phyloP scores from a whole-genome alignment of 2,329 filamentous ascomycete species.

The Plenodomus tracheiphilus region DNA sequence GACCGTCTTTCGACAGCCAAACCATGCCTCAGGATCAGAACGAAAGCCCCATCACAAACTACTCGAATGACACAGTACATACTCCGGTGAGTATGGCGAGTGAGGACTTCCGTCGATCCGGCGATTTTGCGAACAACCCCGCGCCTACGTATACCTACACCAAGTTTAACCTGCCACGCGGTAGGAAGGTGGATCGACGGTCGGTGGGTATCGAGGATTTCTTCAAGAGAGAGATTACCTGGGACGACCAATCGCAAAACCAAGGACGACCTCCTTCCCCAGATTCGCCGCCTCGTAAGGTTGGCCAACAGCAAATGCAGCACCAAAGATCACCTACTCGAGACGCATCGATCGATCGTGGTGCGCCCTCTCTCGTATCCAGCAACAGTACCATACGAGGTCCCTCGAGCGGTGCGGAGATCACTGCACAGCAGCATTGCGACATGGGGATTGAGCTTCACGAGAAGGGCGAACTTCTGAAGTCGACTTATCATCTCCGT shows the following conservation, averaged over 20 bases:
- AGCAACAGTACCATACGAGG: constrained; percentile 51
- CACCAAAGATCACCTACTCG: constrained; percentile 10
- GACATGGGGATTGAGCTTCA: constrained; percentile 88
- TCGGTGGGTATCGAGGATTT: constrained; percentile 45
- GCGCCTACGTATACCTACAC: constrained; percentile 83
- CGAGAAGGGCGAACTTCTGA: constrained; percentile 81
- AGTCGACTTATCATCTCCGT: constrained; percentile 94
- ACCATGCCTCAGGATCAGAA: constrained; percentile 46
- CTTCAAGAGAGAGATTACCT: constrained; percentile 58
- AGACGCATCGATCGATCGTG: constrained; percentile 24
- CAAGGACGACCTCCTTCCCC: constrained; percentile 42
- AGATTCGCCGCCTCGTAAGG: constrained; percentile 45
- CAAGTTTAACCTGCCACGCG: constrained; percentile 80
- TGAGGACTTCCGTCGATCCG: constrained; percentile 65
- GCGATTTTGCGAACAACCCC: constrained; percentile 54
- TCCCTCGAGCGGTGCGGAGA: constrained; percentile 59
- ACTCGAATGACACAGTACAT: constrained; percentile 66
- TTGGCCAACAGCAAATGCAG: constrained; percentile 30
- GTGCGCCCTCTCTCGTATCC: constrained; percentile 43
- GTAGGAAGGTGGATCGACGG: constrained; percentile 72
- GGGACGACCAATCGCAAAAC: constrained; percentile 55
- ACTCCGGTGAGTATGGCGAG: constrained; percentile 75
- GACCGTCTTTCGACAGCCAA: constrained; percentile 45
- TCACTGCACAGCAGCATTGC: constrained; percentile 85
- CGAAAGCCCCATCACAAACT: constrained; percentile 59